Percentiles rank a stretch among this genome's conserved stretches.
These are phyloP conservation scores for Acer yangbiense DNA, from an alignment of 345 rosid species.

Conservation along the genomic window DNA sequence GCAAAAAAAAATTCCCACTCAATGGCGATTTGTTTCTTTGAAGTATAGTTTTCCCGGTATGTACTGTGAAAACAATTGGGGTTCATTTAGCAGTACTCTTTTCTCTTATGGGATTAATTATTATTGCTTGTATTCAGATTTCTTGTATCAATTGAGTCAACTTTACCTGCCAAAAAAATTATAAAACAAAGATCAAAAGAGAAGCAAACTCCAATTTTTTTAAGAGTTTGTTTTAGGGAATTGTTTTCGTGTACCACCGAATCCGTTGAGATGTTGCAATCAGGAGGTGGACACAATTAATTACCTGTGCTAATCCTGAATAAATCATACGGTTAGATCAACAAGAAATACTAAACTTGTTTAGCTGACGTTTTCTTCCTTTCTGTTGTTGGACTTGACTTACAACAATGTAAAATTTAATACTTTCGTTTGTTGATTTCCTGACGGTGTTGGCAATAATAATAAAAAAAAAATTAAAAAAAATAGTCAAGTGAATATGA, in stretches of 20 bases:
- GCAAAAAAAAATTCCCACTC: too few species aligned
- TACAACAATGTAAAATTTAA: too few species aligned
- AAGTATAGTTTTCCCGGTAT: too few species aligned
- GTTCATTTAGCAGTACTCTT: neutral
- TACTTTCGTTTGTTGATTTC: neutral
- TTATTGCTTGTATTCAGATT: neutral
- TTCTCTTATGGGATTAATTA: neutral
- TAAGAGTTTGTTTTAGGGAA: neutral
- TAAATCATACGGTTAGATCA: constrained; percentile 7
- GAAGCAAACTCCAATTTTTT: neutral
- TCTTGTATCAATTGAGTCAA: neutral
- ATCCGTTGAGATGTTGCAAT: constrained; percentile 12
- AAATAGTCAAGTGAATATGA: neutral
- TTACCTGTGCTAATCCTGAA: too few species aligned
- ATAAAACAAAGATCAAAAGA: neutral
- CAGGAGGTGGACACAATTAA: neutral
- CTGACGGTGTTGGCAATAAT: too few species aligned
- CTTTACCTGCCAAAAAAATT: neutral
- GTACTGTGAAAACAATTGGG: neutral
- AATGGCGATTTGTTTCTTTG: neutral
- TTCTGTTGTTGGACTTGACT: neutral
- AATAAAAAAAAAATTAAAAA: too few species aligned
- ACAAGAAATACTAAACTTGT: constrained; percentile 1
- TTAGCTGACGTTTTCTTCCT: neutral
- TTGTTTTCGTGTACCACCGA: neutral